These are phyloP conservation scores for Pseudozyma tsukubaensis DNA, from an alignment of 1,284 basidiomycete genomes.

Conservation along the genomic window DNA sequence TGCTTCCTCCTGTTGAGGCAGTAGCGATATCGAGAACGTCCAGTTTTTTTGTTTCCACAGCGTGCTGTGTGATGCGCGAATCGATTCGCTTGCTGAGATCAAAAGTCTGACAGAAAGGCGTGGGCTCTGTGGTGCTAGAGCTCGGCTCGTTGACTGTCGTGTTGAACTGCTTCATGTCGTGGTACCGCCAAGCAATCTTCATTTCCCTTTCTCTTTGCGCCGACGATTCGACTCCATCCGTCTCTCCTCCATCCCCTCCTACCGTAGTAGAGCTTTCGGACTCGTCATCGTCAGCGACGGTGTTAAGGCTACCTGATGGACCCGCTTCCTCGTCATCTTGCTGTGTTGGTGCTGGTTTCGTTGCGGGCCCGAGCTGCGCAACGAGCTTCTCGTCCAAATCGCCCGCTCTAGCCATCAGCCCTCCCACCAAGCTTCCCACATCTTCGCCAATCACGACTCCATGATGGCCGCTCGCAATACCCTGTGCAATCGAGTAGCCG, in stretches of 20 bases:
- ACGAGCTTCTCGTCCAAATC: slow-evolving; percentile 42
- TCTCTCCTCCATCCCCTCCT: neutral
- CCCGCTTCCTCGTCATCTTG: slow-evolving; percentile 2
- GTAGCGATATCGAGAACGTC: slow-evolving; percentile 30
- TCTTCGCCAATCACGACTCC: slow-evolving; percentile 75
- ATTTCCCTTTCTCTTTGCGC: slow-evolving; percentile 40
- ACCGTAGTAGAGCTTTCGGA: neutral
- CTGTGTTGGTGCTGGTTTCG: neutral
- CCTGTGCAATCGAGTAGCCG: slow-evolving; percentile 89
- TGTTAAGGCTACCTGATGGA: slow-evolving; percentile 33
- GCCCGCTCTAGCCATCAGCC: slow-evolving; percentile 59
- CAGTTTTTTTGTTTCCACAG: slow-evolving; percentile 27
- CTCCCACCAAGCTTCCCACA: slow-evolving; percentile 69
- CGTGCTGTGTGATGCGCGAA: slow-evolving; percentile 40
- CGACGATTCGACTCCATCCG: neutral
- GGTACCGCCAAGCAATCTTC: slow-evolving; percentile 86
- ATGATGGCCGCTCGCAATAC: slow-evolving; percentile 78
- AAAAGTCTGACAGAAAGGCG: slow-evolving; percentile 77
- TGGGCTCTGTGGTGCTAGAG: slow-evolving; percentile 7
- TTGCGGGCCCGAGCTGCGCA: slow-evolving; percentile 10
- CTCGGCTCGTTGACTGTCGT: slow-evolving; percentile 76
- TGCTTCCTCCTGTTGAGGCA: neutral
- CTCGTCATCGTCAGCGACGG: slow-evolving; percentile 37
- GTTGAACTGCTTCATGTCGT: slow-evolving; percentile 88
- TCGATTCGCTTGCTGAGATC: slow-evolving; percentile 74